Evolutionary conservation across 495 filamentous ascomycete species (phyloP).

Genomic region (Neurospora sp.): DNA sequence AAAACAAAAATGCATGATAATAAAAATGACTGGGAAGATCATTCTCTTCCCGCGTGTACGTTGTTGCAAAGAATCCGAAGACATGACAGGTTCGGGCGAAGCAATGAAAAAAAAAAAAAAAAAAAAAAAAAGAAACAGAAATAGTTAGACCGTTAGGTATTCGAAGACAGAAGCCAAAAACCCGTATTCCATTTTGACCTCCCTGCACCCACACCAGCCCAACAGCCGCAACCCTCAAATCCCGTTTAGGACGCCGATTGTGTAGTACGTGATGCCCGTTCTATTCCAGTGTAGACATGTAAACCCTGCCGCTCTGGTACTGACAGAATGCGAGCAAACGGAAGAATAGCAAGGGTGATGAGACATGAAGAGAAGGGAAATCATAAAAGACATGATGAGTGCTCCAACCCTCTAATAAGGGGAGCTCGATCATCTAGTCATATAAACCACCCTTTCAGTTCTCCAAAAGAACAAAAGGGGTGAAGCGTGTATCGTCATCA

Average conservation of each 20-base stretch:
- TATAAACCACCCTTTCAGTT: not conserved
- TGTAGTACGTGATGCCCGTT: not conserved
- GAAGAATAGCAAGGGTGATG: not conserved
- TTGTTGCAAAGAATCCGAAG: not conserved
- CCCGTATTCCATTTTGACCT: not conserved
- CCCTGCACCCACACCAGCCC: not conserved
- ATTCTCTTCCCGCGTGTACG: not conserved
- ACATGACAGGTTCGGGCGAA: not conserved
- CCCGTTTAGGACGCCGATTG: not conserved
- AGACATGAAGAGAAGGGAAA: not conserved
- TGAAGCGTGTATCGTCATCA: not conserved
- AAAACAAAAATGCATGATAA: not conserved
- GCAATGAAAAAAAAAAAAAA: not conserved
- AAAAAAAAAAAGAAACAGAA: not conserved
- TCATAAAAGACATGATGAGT: not conserved
- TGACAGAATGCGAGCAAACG: not conserved
- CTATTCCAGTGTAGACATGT: not conserved
- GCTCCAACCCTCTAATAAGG: not conserved
- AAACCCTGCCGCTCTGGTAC: not conserved
- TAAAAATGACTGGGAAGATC: not conserved
- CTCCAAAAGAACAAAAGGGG: not conserved
- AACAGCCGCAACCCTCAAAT: not conserved
- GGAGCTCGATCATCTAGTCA: not conserved
- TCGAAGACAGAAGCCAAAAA: not conserved
- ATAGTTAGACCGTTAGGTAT: not conserved